Percentiles rank a stretch among this genome's conserved stretches.
These are phyloP conservation scores for Marchantia paleacea DNA, from an alignment of 225 moss, liverwort and hornwort species.

Conservation along the genomic window DNA sequence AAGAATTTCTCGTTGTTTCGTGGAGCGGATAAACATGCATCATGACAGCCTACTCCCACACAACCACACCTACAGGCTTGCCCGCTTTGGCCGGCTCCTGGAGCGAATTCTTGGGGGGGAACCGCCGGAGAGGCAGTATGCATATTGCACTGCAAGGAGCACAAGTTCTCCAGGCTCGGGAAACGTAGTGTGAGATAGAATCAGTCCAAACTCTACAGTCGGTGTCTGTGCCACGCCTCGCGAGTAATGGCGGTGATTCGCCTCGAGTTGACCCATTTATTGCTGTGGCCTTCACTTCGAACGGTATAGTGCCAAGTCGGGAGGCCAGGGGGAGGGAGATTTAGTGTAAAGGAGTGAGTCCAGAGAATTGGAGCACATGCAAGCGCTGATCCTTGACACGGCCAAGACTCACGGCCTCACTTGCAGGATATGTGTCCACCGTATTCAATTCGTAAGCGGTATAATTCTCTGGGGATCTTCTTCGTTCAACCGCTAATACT, in stretches of 20 bases:
- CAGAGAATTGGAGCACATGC: background rate
- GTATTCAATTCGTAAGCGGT: background rate
- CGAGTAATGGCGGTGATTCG: background rate
- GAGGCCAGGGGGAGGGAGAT: background rate
- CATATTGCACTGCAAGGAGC: too few relatives aligned
- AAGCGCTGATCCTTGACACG: background rate
- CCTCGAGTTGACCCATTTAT: background rate
- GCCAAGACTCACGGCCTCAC: background rate
- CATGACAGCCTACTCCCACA: background rate
- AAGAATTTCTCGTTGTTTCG: background rate
- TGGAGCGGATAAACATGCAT: background rate
- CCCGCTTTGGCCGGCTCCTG: too few relatives aligned
- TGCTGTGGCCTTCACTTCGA: background rate
- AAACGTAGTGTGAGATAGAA: too few relatives aligned
- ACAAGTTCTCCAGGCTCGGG: too few relatives aligned
- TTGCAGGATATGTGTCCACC: background rate
- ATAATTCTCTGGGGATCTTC: conserved; percentile 8
- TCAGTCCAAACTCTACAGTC: background rate
- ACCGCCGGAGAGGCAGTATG: too few relatives aligned
- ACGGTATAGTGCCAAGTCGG: background rate
- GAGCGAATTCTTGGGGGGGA: too few relatives aligned
- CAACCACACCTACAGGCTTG: background rate
- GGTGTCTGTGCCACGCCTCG: background rate
- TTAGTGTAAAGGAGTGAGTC: background rate
- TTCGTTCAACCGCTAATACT: conserved; percentile 1